phyloP scores from a whole-genome alignment of 78 protist species.

The Speleostelium caveatum region DNA sequence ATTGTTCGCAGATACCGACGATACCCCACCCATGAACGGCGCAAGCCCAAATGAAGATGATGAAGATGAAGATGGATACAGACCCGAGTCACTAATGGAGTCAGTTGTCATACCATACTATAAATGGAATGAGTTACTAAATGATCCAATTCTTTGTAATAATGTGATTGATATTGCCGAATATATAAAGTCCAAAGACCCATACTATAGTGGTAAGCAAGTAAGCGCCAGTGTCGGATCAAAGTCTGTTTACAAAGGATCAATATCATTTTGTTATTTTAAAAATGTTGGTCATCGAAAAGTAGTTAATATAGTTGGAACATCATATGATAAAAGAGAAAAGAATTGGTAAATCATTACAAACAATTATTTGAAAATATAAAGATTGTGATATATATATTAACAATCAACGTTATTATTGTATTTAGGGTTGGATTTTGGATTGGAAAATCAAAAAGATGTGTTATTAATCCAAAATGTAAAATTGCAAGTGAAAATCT shows the following conservation, averaged over 20 bases:
- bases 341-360: too few species aligned
- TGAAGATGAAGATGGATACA: not conserved
- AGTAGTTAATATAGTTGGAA: not conserved
- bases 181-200: too few species aligned
- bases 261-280: not conserved
- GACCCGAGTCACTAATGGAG: not conserved
- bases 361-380: too few species aligned
- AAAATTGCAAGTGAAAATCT: not conserved
- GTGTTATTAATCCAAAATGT: not conserved
- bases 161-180: not conserved
- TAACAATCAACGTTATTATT: too few species aligned
- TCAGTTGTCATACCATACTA: not conserved
- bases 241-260: not conserved
- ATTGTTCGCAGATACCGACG: not conserved
- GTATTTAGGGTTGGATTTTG: conserved; percentile 14
- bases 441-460: not conserved
- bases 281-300: not conserved
- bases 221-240: not conserved
- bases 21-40: not conserved
- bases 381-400: too few species aligned
- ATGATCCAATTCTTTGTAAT: not conserved
- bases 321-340: not conserved
- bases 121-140: not conserved
- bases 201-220: not conserved
- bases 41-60: not conserved